These are phyloP conservation scores for Fragilaria crotonensis DNA, from an alignment of 108 stramenopile genomes.

Conservation along the genomic window DNA sequence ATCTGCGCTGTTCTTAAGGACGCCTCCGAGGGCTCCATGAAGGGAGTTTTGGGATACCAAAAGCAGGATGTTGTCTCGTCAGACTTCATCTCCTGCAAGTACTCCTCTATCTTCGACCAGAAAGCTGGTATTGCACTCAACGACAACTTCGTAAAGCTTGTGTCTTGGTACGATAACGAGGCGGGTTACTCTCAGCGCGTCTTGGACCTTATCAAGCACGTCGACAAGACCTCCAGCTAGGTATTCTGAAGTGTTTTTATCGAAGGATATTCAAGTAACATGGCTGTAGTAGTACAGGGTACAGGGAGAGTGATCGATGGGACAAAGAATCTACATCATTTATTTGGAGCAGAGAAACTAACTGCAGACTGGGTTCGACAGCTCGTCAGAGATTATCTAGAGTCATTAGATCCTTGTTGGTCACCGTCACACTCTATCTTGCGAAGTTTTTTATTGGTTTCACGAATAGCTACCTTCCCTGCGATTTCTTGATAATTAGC, in stretches of 20 bases:
- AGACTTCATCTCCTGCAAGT: conserved; percentile 91
- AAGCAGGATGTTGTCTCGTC: conserved; percentile 92
- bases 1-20: conserved; percentile 95
- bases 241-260: too few species aligned
- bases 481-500: conserved; percentile 60
- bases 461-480: too few species aligned
- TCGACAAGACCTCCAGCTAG: conserved; percentile 42
- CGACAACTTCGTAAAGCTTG: conserved; percentile 98
- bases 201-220: conserved; percentile 92
- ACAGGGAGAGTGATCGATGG: too few species aligned
- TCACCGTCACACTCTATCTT: too few species aligned
- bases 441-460: too few species aligned
- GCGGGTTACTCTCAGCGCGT: conserved; percentile 90
- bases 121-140: conserved; percentile 97
- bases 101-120: conserved; percentile 95
- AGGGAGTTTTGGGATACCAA: conserved; percentile 92
- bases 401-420: too few species aligned
- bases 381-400: too few species aligned
- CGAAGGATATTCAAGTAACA: too few species aligned
- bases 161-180: conserved; percentile 99
- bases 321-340: too few species aligned
- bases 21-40: conserved; percentile 92
- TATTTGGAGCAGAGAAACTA: too few species aligned
- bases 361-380: too few species aligned
- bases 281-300: too few species aligned